Base-by-base conservation (phyloP, 805 yeast genomes). In the Schwanniomyces vanrijiae region DNA sequence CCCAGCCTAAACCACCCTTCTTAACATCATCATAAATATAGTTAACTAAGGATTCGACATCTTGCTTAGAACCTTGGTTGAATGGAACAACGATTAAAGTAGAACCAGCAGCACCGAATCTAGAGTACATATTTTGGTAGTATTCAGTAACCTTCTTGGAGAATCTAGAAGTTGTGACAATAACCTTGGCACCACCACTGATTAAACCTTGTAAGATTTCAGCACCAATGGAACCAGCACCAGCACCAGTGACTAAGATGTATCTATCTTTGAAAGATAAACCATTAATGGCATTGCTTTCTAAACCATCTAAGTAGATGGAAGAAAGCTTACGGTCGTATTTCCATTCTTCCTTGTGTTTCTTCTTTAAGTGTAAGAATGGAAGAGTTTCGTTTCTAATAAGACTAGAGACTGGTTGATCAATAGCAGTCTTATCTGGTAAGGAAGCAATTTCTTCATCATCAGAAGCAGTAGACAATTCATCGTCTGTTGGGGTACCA, bases 171-270 rank as follows among this genome's bases (percentile, higher is more conserved):
- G 99, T 94, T 41, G 99, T 94, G 47, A 92, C 96, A 64, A 94
- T 77, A 59, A 91, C 97, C 69, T 87, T 89, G 41, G 99, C 98
- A 78, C 99, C 99, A 74, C 99, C 99, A 63, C 92, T 84, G 47
- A 94, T 77, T 65, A 94, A 78, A 55, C 99, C 99, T 75, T 89
- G 95, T 65, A 94, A 78, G 57, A 94, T 82, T 71, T 94, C 97
- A 51, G 97, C 97, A 75, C 98, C 99, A 64, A 94, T 94, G 43
- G 99, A 94, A 46, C 98, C 99, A 42, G 89, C 91, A 78, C 99
- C 99, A 43, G 98, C 98, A 78, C 99, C 99, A 42, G 99, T 94
- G 55, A 94, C 78, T 61, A 94, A 81, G 44, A 91, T 97, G 56
- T 84, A 84, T 71, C 90, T 94, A 67, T 83, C 89, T 67, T 85